Conservation (phyloP, 2,329 filamentous ascomycete genomes). For the Alternaria rosae region DNA sequence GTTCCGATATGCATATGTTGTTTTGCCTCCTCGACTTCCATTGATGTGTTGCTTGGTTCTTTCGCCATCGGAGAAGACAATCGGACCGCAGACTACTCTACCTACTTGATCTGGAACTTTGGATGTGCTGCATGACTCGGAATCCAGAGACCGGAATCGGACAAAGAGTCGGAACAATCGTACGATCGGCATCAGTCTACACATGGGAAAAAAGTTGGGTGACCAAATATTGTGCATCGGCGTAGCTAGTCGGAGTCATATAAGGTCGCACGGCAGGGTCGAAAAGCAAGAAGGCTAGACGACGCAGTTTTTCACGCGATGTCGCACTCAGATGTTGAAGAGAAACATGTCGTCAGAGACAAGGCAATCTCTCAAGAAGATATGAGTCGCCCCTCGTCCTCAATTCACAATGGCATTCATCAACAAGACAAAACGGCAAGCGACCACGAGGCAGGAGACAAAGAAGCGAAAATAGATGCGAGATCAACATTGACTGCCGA, state of each 20-base stretch:
- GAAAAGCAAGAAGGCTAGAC: not conserved
- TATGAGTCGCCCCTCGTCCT: conserved; percentile 22
- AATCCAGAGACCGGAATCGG: not conserved
- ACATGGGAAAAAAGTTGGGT: not conserved
- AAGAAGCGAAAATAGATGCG: conserved; percentile 28
- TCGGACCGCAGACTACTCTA: not conserved
- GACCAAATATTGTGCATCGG: not conserved
- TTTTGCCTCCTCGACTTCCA: not conserved
- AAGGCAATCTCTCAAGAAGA: conserved; percentile 24
- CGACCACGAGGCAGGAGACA: conserved; percentile 13
- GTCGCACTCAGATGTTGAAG: conserved; percentile 21
- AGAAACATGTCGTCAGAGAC: conserved; percentile 21
- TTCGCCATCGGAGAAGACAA: not conserved
- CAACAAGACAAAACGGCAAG: conserved; percentile 3
- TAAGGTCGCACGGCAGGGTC: not conserved
- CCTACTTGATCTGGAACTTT: not conserved
- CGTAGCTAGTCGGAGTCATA: not conserved
- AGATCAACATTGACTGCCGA: conserved; percentile 30
- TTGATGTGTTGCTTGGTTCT: not conserved
- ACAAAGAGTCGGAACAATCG: not conserved
- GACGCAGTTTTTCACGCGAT: conserved; percentile 12
- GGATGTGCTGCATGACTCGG: not conserved
- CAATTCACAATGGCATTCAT: not conserved
- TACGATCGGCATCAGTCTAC: not conserved
- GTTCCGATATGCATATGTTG: not conserved